phyloP scores from a whole-genome alignment of 176 grass and related monocot species.

The Bolboschoenus planiculmis region DNA sequence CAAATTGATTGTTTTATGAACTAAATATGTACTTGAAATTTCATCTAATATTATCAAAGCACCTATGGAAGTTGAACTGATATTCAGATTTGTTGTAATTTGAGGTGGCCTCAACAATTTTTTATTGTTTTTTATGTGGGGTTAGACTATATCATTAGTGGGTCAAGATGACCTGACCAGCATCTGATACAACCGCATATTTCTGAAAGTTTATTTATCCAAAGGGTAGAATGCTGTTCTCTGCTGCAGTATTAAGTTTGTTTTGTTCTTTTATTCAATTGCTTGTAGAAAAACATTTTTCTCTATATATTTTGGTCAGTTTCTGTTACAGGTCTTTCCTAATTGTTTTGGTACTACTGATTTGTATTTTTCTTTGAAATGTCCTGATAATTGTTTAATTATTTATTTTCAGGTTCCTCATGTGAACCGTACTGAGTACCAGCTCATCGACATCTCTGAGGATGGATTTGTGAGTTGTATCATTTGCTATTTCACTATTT shows the following conservation, averaged over 20 bases:
- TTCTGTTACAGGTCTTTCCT: background rate
- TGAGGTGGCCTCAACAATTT: background rate
- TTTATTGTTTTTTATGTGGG: background rate
- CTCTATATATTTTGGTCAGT: background rate
- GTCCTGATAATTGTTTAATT: background rate
- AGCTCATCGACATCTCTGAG: constrained; percentile 97
- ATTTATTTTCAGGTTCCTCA: constrained; percentile 57
- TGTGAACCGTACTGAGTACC: constrained; percentile 84
- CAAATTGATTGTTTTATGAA: background rate
- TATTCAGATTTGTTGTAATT: background rate
- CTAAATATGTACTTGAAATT: background rate
- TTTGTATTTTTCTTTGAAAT: background rate
- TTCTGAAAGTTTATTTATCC: background rate
- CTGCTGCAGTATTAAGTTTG: background rate
- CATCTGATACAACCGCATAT: background rate
- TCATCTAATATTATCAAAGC: background rate
- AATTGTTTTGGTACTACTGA: constrained; percentile 6
- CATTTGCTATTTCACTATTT: constrained; percentile 1
- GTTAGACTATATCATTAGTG: background rate
- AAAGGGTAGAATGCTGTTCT: background rate
- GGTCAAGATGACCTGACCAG: background rate
- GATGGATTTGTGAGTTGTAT: constrained; percentile 79
- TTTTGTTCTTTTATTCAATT: background rate
- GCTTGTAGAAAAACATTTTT: background rate
- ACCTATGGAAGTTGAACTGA: background rate